These are phyloP conservation scores for Ogataea pilisensis DNA, from an alignment of 805 yeast species.

Conservation along the genomic window DNA sequence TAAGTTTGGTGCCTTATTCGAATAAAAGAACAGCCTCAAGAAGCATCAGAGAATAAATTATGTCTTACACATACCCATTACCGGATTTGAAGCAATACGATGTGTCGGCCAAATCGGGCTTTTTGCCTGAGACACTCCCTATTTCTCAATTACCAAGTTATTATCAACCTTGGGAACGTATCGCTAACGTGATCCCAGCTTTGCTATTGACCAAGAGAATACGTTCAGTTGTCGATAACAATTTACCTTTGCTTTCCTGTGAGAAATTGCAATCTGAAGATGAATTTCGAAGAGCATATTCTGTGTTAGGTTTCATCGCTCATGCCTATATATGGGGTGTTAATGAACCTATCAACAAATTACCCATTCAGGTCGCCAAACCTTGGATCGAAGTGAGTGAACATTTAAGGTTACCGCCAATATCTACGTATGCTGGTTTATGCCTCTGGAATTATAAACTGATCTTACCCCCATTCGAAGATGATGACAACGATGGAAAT, in stretches of 20 bases:
- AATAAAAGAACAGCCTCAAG: no score
- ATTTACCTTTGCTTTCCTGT: slow-evolving; percentile 52
- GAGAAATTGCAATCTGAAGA: slow-evolving; percentile 39
- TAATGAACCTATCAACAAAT: slow-evolving; percentile 50
- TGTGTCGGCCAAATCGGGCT: slow-evolving; percentile 68
- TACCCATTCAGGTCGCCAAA: slow-evolving; percentile 65
- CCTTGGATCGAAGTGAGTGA: slow-evolving; percentile 64
- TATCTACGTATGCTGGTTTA: slow-evolving; percentile 83
- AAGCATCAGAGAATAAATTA: no score
- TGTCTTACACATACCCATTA: slow-evolving; percentile 32
- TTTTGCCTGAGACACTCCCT: slow-evolving; percentile 70
- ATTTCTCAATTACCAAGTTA: slow-evolving; percentile 51
- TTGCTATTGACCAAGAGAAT: slow-evolving; percentile 62
- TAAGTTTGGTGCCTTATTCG: no score
- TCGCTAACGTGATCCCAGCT: slow-evolving; percentile 67
- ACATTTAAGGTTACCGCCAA: slow-evolving; percentile 70
- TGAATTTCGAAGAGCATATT: slow-evolving; percentile 76
- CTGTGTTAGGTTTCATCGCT: slow-evolving; percentile 70
- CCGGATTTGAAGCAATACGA: slow-evolving; percentile 63
- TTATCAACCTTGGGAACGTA: slow-evolving; percentile 73
- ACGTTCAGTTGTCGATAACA: slow-evolving; percentile 55
- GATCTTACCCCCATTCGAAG: slow-evolving; percentile 40
- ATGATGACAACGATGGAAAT: slow-evolving; percentile 11
- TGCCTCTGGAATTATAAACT: slow-evolving; percentile 84
- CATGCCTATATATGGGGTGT: slow-evolving; percentile 92